Conservation (phyloP, 768 basidiomycete genomes). For the Cystofilobasidium bisporidii region DNA sequence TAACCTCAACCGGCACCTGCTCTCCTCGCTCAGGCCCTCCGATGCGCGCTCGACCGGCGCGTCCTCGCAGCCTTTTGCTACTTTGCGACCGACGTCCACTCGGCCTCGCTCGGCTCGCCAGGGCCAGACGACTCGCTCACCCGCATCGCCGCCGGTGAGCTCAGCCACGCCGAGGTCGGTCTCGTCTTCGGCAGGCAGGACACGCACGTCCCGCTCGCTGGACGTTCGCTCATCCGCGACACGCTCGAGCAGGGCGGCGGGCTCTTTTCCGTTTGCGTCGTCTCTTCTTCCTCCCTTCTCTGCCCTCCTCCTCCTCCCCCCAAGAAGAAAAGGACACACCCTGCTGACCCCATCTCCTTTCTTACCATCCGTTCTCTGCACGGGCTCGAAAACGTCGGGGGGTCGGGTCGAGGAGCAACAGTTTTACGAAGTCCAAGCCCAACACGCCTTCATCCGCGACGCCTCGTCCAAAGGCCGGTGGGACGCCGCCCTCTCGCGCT, state of each 20-base stretch:
- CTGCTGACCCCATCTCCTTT: neutral
- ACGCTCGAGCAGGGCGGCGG: conserved; percentile 72
- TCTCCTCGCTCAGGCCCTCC: conserved; percentile 29
- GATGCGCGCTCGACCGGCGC: conserved; percentile 73
- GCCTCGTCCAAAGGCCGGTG: conserved; percentile 60
- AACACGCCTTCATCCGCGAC: conserved; percentile 85
- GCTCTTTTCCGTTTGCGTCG: conserved; percentile 55
- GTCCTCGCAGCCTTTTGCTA: conserved; percentile 80
- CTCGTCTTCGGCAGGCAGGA: conserved; percentile 94
- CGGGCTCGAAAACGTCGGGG: too few relatives aligned
- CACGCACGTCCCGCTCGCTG: conserved; percentile 81
- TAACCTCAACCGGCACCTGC: too few relatives aligned
- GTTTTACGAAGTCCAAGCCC: conserved; percentile 93
- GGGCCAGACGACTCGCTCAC: conserved; percentile 68
- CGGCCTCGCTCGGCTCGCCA: conserved; percentile 75
- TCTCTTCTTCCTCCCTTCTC: too few relatives aligned
- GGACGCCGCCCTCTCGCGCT: conserved; percentile 82
- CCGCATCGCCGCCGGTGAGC: conserved; percentile 62
- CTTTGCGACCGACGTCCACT: conserved; percentile 80
- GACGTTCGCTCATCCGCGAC: conserved; percentile 72
- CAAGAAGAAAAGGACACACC: neutral
- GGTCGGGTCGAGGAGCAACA: conserved; percentile 34
- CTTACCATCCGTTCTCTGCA: too few relatives aligned
- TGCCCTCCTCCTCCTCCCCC: neutral
- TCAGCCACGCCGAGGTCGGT: conserved; percentile 73